These are phyloP conservation scores for Panaeolus papilionaceus DNA, from an alignment of 768 basidiomycete genomes.

Conservation along the genomic window DNA sequence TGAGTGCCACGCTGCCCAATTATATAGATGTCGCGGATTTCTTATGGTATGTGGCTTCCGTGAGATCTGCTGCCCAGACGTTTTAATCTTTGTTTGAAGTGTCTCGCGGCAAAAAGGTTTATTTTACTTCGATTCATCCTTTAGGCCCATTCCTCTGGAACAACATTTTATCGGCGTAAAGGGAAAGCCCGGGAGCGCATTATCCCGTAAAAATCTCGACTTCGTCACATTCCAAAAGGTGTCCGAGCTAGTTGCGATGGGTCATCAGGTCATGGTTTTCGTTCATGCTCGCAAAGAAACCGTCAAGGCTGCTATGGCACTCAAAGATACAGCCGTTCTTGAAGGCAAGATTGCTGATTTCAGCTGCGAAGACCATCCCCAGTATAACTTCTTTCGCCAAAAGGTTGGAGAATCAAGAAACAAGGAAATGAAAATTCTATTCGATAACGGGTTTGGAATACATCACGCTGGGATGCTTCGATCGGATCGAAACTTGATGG, in stretches of 20 bases:
- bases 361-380: slow-evolving; percentile 81
- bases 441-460: slow-evolving; percentile 93
- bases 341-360: slow-evolving; percentile 83
- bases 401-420: slow-evolving; percentile 85
- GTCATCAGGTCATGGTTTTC: slow-evolving; percentile 99
- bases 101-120: slow-evolving; percentile 87
- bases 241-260: slow-evolving; percentile 82
- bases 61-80: neutral
- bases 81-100: slow-evolving; percentile 44
- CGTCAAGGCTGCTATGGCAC: slow-evolving; percentile 84
- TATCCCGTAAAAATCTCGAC: slow-evolving; percentile 87
- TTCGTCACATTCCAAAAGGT: slow-evolving; percentile 91
- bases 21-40: slow-evolving; percentile 97
- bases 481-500: slow-evolving; percentile 93
- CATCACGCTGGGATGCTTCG: slow-evolving; percentile 99
- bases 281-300: slow-evolving; percentile 99
- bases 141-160: slow-evolving; percentile 94
- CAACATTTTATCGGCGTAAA: slow-evolving; percentile 96
- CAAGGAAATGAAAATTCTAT: slow-evolving; percentile 95
- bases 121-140: slow-evolving; percentile 98
- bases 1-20: slow-evolving; percentile 97
- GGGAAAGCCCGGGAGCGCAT: slow-evolving; percentile 80
- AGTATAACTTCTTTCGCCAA: slow-evolving; percentile 76
- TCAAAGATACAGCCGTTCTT: slow-evolving; percentile 75
- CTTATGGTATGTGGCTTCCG: slow-evolving; percentile 61